Conservation (phyloP, 805 yeast species). For the Schizosaccharomyces cryophilus region DNA sequence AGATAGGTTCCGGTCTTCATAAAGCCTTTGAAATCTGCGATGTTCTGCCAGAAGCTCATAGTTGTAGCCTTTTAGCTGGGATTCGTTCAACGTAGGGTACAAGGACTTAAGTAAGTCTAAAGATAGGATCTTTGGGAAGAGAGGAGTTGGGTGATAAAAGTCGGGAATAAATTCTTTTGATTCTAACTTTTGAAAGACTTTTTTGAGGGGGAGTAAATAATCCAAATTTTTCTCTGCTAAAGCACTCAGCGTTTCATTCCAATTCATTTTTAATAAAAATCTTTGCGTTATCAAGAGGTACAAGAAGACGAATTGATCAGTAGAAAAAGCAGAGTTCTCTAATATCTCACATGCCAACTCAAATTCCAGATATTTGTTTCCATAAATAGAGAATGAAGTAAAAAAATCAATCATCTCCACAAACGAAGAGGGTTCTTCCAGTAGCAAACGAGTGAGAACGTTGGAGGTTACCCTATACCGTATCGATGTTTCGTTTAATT, state of each 20-base stretch:
- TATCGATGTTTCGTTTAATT: not conserved
- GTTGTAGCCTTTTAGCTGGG: no score
- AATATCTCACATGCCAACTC: not conserved
- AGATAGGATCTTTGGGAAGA: no score
- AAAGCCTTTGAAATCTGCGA: no score
- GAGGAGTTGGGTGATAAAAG: no score
- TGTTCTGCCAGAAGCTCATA: no score
- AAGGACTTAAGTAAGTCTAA: no score
- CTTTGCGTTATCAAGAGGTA: not conserved
- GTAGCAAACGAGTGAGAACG: not conserved
- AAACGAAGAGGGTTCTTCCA: not conserved
- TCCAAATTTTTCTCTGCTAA: no score
- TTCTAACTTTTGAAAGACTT: no score
- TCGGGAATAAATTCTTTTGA: no score
- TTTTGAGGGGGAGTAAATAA: no score
- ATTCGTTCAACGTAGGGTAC: no score
- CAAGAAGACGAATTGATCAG: not conserved
- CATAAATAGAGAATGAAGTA: not conserved
- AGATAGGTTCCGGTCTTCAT: no score
- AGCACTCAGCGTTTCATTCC: not conserved
- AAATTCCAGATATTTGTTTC: not conserved
- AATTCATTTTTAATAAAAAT: not conserved
- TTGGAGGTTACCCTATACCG: not conserved
- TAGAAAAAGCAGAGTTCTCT: not conserved
- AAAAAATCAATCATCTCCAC: not conserved